Base-by-base conservation (phyloP, 2,329 filamentous ascomycete species). In the Alternaria dauci region DNA sequence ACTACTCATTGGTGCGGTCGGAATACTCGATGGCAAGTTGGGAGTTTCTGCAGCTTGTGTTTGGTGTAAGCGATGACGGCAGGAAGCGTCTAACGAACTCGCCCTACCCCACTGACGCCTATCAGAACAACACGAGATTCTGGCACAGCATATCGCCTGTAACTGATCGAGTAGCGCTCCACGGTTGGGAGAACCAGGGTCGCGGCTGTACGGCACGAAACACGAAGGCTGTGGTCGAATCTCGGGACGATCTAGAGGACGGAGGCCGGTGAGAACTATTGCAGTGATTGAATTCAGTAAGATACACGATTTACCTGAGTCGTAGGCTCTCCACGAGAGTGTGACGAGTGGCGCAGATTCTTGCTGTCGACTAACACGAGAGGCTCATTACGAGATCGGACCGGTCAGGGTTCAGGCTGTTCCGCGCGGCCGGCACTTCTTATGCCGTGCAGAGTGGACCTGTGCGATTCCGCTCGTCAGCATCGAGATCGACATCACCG, bases 71-170 rank as follows among this genome's bases (percentile, higher is more conserved):
- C 20, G 20, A 23, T 23, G 4, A 23, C 20, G 20, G 20, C 4
- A 23, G 20, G 20, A 4, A 23, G 20, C 20, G 20, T 23, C 20
- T 23, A 8, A 2, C 30, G 30, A 2, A 32, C 30, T 61, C 63
- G 20, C 58, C 48, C 9, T 55, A 56, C 32, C 67, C 61, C 36
- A 68, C 53, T 43, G 68, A 68, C 34, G 56, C 69, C 46, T 12
- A 16, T 12, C 12, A n/a, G 34, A 12, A 12, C 34, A 4, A n/a
- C 34, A 4, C 34, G 34, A 16, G 12, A 36, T 36, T 14, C 34
- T 36, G 63, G 66, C 38, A 76, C 3, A 80, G 68, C 25, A 70
- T 78, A 74, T 77, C 75, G 61, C 51, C 71, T 30, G 32, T 9
- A 77, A 65, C 60, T 66, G 34, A 4, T 67, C 62, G 16, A 75